Evolutionary conservation across 345 rosid genomes (phyloP), one percentile per base, ranked within the genome.

Genomic region (Cochlearia excelsa): DNA sequence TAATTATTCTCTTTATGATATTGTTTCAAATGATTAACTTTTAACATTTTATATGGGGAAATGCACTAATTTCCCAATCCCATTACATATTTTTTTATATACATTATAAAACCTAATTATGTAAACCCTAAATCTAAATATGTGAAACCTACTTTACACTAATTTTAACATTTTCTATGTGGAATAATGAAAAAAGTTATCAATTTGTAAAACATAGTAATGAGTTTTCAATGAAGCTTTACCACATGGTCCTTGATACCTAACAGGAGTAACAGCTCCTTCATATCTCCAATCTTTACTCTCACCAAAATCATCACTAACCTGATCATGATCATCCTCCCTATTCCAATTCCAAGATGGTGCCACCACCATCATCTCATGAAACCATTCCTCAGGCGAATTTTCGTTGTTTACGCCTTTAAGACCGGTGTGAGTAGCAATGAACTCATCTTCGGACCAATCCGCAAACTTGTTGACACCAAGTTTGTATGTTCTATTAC

Each of bases 391-490:
- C 23, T 16, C 23, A 16, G 23, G 23, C 23, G 23, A 16, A 16
- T 16, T 16, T 16, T 16, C 50, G 6, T 30, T 6, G 5, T 33
- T 33, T 33, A 41, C 9, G 6, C 63, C 57, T 30, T 50, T 73
- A 48, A 63, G 80, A 42, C 82, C 66, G 16, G 77, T 78, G 37
- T 72, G 65, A 2, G 62, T 41, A 26, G 74, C 51, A 27, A 65
- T 64, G 57, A 81, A 81, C 65, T 81, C 81, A 26, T 75, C 77
- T 27, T 74, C 58, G 8, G 80, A 74, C 44, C 79, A 66, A 55
- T 81, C 86, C 6, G 83, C 51, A 55, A 81, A 79, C 53, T 70
- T 52, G 40, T 81, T 81, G 30, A 70, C 57, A 26, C 76, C 69
- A 26, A 81, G 71, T 50, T 75, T 79, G 64, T 69, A 81, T 5